A percentile compares a stretch with the other conserved stretches of the same genome.
These are phyloP conservation scores for Neophaeococcomyces mojaviensis DNA, from an alignment of 2,329 filamentous ascomycete species.

Conservation along the genomic window DNA sequence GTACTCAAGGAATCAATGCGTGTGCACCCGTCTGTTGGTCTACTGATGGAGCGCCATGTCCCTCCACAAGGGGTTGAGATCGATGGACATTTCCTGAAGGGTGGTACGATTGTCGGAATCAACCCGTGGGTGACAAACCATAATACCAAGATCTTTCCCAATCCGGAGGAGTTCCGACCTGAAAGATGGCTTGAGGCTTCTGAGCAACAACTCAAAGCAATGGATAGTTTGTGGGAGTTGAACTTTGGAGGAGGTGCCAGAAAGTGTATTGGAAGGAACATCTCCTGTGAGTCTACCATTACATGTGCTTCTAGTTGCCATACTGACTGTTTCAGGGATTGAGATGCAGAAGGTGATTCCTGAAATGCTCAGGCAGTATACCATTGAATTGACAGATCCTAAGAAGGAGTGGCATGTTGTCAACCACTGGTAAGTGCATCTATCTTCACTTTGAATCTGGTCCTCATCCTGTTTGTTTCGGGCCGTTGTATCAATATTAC, in stretches of 20 bases:
- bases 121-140: slow-evolving; percentile 37
- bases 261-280: slow-evolving; percentile 30
- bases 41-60: slow-evolving; percentile 23
- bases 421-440: slow-evolving; percentile 17
- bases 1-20: slow-evolving; percentile 39
- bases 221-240: slow-evolving; percentile 23
- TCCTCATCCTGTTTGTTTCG: not conserved
- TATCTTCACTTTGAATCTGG: not conserved
- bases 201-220: slow-evolving; percentile 21
- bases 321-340: not conserved
- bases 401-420: slow-evolving; percentile 19
- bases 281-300: slow-evolving; percentile 8
- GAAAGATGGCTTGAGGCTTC: slow-evolving; percentile 39
- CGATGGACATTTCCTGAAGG: slow-evolving; percentile 15
- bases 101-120: slow-evolving; percentile 18
- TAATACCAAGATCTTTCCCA: slow-evolving; percentile 34
- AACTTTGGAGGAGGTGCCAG: slow-evolving; percentile 45
- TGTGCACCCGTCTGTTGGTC: slow-evolving; percentile 22
- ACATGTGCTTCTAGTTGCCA: not conserved
- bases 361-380: slow-evolving; percentile 16
- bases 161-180: slow-evolving; percentile 35
- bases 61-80: slow-evolving; percentile 16
- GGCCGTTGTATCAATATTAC: not conserved
- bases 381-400: slow-evolving; percentile 15
- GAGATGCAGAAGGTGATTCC: slow-evolving; percentile 24